phyloP scores from a whole-genome alignment of 2,329 filamentous ascomycete genomes.

The Teratosphaeria destructans region DNA sequence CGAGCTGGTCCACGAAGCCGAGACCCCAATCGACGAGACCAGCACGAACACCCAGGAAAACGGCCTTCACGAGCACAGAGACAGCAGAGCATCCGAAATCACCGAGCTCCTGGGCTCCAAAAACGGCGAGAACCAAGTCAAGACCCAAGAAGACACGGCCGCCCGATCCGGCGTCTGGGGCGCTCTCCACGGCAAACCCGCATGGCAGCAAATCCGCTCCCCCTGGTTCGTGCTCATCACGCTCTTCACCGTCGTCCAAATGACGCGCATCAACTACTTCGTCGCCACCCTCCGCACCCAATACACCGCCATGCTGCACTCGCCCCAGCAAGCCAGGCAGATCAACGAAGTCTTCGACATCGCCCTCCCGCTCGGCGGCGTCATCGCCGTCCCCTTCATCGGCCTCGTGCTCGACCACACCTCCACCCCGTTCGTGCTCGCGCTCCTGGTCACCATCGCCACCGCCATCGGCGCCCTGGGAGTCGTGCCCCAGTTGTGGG shows the following conservation, averaged over 20 bases:
- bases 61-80: conserved; percentile 38
- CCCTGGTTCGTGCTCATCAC: conserved; percentile 81
- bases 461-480: conserved; percentile 68
- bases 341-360: conserved; percentile 80
- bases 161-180: conserved; percentile 73
- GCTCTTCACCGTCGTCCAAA: conserved; percentile 52
- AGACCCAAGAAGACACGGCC: conserved; percentile 58
- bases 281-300: conserved; percentile 75
- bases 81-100: conserved; percentile 58
- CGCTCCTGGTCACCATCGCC: conserved; percentile 58
- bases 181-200: conserved; percentile 63
- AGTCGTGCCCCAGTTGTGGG: conserved; percentile 59
- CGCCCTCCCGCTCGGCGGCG: conserved; percentile 67
- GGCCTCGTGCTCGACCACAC: conserved; percentile 67
- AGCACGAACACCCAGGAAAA: conserved; percentile 28
- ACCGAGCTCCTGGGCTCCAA: conserved; percentile 59
- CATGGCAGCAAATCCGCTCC: conserved; percentile 60
- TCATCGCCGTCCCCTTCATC: conserved; percentile 78
- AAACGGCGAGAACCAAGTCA: conserved; percentile 5
- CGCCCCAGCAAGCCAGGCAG: conserved; percentile 48
- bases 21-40: conserved; percentile 34
- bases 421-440: conserved; percentile 60
- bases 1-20: conserved; percentile 66
- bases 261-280: conserved; percentile 69
- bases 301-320: conserved; percentile 66